Conservation (phyloP, 1,284 basidiomycete species). For the Afroboletus lepidellus region DNA sequence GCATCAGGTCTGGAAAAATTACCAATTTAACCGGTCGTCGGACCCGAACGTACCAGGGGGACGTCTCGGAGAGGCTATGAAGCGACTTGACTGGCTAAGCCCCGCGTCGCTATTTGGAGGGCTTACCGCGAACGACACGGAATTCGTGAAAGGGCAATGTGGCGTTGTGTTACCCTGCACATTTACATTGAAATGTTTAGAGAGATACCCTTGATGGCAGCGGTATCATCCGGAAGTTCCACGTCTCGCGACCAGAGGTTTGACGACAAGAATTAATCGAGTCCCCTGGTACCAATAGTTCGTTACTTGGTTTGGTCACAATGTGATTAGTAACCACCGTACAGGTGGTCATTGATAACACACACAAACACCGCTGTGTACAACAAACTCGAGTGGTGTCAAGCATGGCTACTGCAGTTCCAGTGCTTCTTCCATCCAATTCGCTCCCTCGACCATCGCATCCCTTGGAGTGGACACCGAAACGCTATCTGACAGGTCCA, state of each 20-base stretch:
- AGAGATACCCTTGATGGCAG: too few species aligned
- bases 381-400: too few species aligned
- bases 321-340: too few species aligned
- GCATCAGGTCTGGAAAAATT: conserved; percentile 46
- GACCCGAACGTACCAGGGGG: conserved; percentile 65
- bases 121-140: conserved; percentile 44
- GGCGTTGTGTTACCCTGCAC: conserved; percentile 46
- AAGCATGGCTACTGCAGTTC: conserved; percentile 21
- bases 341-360: too few species aligned
- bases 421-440: conserved; percentile 43
- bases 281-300: too few species aligned
- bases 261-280: too few species aligned
- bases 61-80: conserved; percentile 55
- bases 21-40: conserved; percentile 62
- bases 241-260: too few species aligned
- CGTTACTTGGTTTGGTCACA: too few species aligned
- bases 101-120: conserved; percentile 60
- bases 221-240: too few species aligned
- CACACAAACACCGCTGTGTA: too few species aligned
- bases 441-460: conserved; percentile 36
- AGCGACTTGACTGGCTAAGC: conserved; percentile 62
- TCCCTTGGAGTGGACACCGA: conserved; percentile 54
- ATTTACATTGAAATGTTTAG: conserved; percentile 49
- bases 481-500: conserved; percentile 46
- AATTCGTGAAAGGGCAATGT: conserved; percentile 44